phyloP scores from a whole-genome alignment of 768 basidiomycete genomes.

The Infundibulicybe gibba region DNA sequence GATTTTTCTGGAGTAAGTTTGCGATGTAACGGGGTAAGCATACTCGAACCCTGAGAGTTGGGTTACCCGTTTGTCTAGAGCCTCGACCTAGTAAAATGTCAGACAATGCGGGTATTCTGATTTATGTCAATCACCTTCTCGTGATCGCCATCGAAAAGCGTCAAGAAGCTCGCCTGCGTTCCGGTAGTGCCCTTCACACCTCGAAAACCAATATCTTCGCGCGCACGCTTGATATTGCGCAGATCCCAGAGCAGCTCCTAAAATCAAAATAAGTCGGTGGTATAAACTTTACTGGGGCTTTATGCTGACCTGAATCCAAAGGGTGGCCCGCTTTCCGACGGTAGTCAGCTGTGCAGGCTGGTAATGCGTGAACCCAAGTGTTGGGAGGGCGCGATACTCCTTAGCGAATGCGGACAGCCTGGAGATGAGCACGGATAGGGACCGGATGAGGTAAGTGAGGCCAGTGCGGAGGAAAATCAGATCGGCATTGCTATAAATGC shows the following conservation, averaged over 20 bases:
- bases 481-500: constrained; percentile 81
- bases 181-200: constrained; percentile 99
- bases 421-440: constrained; percentile 87
- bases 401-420: constrained; percentile 83
- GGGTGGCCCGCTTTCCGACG: constrained; percentile 92
- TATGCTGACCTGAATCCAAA: constrained; percentile 84
- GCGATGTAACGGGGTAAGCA: constrained; percentile 96
- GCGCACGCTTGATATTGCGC: constrained; percentile 84
- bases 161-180: constrained; percentile 93
- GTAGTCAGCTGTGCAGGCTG: constrained; percentile 98
- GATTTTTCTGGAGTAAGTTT: constrained; percentile 98
- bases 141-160: constrained; percentile 94
- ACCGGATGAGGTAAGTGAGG: constrained; percentile 77
- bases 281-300: background rate
- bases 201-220: constrained; percentile 92
- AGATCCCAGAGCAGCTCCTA: constrained; percentile 96
- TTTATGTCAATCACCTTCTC: constrained; percentile 54
- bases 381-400: constrained; percentile 84
- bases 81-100: constrained; percentile 59
- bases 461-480: constrained; percentile 93
- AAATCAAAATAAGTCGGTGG: background rate
- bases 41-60: constrained; percentile 90
- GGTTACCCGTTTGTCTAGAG: constrained; percentile 86
- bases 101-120: background rate
- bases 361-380: constrained; percentile 97